These are phyloP conservation scores for Dactylellina leptospora DNA, from an alignment of 2,329 filamentous ascomycete species.

Conservation along the genomic window DNA sequence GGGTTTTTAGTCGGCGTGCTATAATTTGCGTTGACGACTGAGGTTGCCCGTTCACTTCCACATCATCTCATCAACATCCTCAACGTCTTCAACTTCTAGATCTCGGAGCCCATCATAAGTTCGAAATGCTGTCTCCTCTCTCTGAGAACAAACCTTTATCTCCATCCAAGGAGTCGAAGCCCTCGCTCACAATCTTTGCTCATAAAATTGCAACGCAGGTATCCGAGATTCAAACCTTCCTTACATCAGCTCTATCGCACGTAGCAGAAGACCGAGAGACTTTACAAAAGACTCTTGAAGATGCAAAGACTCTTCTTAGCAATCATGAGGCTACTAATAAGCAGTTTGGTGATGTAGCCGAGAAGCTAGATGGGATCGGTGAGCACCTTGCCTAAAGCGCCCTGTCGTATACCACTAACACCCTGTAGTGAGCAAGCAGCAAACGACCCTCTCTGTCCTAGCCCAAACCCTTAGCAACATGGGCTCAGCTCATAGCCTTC, in stretches of 20 bases:
- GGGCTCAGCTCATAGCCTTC: neutral
- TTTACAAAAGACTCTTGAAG: constrained; percentile 6
- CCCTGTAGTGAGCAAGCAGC: constrained; percentile 14
- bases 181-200: constrained; percentile 34
- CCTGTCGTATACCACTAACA: neutral
- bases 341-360: neutral
- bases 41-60: too few species aligned
- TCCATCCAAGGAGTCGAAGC: constrained; percentile 9
- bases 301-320: neutral
- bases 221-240: constrained; percentile 10
- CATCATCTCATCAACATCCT: neutral
- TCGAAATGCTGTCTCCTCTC: constrained; percentile 11
- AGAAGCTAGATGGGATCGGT: constrained; percentile 13
- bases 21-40: too few species aligned
- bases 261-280: constrained; percentile 14
- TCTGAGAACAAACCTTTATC: neutral
- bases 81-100: neutral
- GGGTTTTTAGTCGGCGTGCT: too few species aligned
- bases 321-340: neutral
- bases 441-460: constrained; percentile 3
- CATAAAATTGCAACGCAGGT: constrained; percentile 34
- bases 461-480: constrained; percentile 2
- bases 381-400: neutral
- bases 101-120: neutral
- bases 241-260: constrained; percentile 5